A percentile compares a stretch with the other conserved stretches of the same genome.
Conservation (phyloP, 2,329 filamentous ascomycete genomes). For the Phyllosticta ampelicida region DNA sequence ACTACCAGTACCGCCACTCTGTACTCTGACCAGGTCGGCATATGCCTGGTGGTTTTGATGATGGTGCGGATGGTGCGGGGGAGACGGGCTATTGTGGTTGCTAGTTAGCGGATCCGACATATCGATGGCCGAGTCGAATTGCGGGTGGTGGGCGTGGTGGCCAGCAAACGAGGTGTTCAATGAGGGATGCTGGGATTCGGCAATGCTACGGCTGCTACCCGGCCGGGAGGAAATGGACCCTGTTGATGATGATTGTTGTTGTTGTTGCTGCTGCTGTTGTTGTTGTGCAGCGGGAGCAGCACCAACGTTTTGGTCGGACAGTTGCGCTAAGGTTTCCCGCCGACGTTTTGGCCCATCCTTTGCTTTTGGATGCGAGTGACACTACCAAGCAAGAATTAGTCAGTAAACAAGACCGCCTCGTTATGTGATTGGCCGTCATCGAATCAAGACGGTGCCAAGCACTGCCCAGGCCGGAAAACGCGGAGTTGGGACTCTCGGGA, state of each 20-base stretch:
- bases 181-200: background rate
- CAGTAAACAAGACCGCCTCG: conserved; percentile 2
- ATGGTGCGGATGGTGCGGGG: background rate
- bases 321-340: conserved; percentile 26
- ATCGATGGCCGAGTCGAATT: background rate
- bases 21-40: conserved; percentile 2
- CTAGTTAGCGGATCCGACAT: background rate
- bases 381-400: conserved; percentile 17
- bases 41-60: conserved; percentile 3
- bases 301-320: background rate
- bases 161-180: background rate
- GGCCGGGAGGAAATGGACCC: conserved; percentile 1
- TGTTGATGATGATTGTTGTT: background rate
- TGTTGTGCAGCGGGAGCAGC: background rate
- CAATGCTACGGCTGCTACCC: background rate
- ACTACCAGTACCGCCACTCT: background rate
- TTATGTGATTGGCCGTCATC: background rate
- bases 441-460: background rate
- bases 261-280: background rate
- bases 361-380: conserved; percentile 33
- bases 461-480: background rate
- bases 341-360: conserved; percentile 33
- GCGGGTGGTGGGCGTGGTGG: background rate
- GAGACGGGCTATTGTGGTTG: background rate
- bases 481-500: background rate